Conservation (phyloP, 2,329 filamentous ascomycete species). For the Alternaria conjuncta region DNA sequence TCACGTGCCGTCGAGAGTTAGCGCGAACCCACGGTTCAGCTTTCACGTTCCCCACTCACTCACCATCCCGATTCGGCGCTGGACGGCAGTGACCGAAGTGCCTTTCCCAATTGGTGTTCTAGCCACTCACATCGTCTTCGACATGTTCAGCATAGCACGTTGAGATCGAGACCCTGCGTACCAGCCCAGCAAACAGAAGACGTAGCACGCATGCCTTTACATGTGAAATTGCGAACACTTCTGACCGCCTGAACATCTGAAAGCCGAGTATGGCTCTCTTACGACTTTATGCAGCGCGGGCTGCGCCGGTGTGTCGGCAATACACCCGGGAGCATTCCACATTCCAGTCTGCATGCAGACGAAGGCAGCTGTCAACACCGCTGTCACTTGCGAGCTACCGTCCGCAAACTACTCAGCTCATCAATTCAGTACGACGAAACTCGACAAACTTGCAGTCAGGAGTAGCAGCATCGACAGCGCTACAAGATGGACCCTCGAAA, state of each 20-base stretch:
- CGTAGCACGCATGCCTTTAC: neutral
- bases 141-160: neutral
- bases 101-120: neutral
- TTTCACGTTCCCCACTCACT: slow-evolving; percentile 6
- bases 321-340: neutral
- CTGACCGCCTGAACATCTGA: neutral
- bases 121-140: neutral
- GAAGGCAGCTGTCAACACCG: neutral
- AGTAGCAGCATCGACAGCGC: slow-evolving; percentile 20
- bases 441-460: slow-evolving; percentile 5
- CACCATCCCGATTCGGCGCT: neutral
- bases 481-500: slow-evolving; percentile 17
- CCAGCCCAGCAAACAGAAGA: neutral
- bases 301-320: neutral
- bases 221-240: neutral
- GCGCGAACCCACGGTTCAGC: slow-evolving; percentile 7
- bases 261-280: neutral
- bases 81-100: neutral
- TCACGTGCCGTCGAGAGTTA: slow-evolving; percentile 23
- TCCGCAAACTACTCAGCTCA: slow-evolving; percentile 17
- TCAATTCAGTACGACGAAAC: neutral
- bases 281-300: neutral
- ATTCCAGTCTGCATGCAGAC: neutral
- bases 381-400: neutral
- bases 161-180: neutral